A percentile compares a stretch with the other conserved stretches of the same genome.
phyloP scores from a whole-genome alignment of 2,329 filamentous ascomycete genomes.

The Didymella pomorum region DNA sequence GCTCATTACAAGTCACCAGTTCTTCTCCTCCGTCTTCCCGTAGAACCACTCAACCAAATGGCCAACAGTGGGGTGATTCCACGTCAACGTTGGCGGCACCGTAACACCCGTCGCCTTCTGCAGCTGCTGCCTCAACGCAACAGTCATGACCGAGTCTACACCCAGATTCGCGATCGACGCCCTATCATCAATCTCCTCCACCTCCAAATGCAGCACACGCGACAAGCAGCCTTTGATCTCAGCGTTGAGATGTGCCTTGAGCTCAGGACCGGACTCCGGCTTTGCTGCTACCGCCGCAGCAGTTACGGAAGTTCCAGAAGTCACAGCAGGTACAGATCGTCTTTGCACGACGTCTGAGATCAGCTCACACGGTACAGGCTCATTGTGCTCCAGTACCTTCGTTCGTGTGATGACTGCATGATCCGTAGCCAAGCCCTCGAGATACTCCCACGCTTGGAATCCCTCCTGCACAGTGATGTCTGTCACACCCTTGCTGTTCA shows the following conservation, averaged over 20 bases:
- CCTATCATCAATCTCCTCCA: conserved; percentile 46
- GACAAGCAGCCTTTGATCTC: conserved; percentile 49
- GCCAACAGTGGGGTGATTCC: conserved; percentile 53
- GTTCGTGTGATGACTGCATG: conserved; percentile 52
- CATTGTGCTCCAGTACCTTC: conserved; percentile 42
- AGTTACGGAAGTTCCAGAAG: neutral
- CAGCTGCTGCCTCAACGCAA: conserved; percentile 47
- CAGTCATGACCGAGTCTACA: conserved; percentile 54
- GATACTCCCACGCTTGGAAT: conserved; percentile 54
- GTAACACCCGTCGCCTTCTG: conserved; percentile 47
- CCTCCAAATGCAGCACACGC: conserved; percentile 44
- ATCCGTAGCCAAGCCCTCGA: conserved; percentile 48
- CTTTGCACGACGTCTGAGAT: conserved; percentile 29
- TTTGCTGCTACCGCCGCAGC: neutral
- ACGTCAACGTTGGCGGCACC: conserved; percentile 53
- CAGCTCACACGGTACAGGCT: conserved; percentile 32
- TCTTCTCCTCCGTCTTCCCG: conserved; percentile 26
- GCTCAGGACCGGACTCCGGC: conserved; percentile 34
- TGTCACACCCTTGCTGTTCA: conserved; percentile 54
- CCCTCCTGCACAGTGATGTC: conserved; percentile 54
- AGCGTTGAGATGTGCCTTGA: conserved; percentile 40
- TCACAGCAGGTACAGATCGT: conserved; percentile 3
- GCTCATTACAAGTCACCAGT: neutral
- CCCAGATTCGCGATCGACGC: conserved; percentile 51
- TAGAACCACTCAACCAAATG: conserved; percentile 51